Conservation (phyloP, 129 eudicot species). For the Dittrichia graveolens region DNA sequence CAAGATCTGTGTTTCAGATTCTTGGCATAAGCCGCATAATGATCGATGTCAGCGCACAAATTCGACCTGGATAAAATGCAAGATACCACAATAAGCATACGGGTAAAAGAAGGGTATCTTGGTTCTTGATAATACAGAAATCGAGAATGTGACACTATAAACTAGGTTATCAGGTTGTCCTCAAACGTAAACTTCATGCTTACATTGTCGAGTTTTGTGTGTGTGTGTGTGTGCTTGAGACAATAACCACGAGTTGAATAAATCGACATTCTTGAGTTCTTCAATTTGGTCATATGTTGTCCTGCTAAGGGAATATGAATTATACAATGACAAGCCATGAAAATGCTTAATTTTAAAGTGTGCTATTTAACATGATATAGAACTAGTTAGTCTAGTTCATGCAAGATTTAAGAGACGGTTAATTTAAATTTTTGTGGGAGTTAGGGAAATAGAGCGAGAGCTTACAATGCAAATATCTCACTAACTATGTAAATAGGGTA, state of each 20-base stretch:
- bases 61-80: no score
- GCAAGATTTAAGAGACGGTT: background rate
- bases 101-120: no score
- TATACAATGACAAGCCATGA: background rate
- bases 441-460: constrained; percentile 12
- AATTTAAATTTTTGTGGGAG: background rate
- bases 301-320: constrained; percentile 13
- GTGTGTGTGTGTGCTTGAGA: no score
- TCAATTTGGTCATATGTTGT: background rate
- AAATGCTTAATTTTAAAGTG: background rate
- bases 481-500: constrained; percentile 54
- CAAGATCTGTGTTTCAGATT: no score
- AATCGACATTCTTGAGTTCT: background rate
- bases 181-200: no score
- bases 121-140: no score
- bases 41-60: no score
- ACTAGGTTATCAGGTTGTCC: no score
- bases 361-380: background rate
- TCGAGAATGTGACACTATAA: no score
- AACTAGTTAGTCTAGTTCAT: background rate
- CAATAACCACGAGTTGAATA: background rate
- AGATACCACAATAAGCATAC: no score
- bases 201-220: no score
- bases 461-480: constrained; percentile 30
- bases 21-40: no score